Evolutionary conservation across 108 stramenopile species (phyloP), one percentile per base, ranked within the genome.

Genomic region (Nitzschia inconspicua): DNA sequence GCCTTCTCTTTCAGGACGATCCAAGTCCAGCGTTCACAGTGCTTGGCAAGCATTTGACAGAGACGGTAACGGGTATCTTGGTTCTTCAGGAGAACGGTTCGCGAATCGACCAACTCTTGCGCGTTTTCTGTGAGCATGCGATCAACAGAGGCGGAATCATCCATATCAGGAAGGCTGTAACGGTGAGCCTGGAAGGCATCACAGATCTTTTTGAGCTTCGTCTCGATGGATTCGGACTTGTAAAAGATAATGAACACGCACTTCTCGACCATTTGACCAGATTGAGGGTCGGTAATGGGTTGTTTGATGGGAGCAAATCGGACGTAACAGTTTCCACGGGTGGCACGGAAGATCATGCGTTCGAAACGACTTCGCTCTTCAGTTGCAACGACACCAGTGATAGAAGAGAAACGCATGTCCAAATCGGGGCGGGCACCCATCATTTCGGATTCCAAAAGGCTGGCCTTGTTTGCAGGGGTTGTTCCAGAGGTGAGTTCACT

Each of bases 181-280:
- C 94, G 86, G 57, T 93, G 91, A 37, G 98, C 97, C 29, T 66
- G 60, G 68, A 97, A 98, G n/a, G 96, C 96, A 52, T 95, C 95
- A 63, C 97, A 98, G 60, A 99, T 97, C 83, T 94, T 94, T 83
- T 95, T 94, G 37, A 99, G 72, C 83, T 97, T 98, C 53, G 73
- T 56, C 71, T 96, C 96, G 60, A 99, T 96, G 51, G 79, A 62
- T 39, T 79, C 73, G 11, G 80, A 85, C 71, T 97, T 97, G 94
- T 84, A 99, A 63, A 99, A 99, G 66, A 98, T 84, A 51, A 98
- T 95, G 69, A 98, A 99, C 40, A 97, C 97, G 41, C 78, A 86
- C 84, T 97, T 97, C 57, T 94, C 82, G 14, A 86, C 59, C 16
- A 84, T 61, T 20, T 73, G 50, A 27, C 95, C 95, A 27, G 90